These are phyloP conservation scores for Pleochaeta shiraiana DNA, from an alignment of 2,329 filamentous ascomycete species.

Conservation along the genomic window DNA sequence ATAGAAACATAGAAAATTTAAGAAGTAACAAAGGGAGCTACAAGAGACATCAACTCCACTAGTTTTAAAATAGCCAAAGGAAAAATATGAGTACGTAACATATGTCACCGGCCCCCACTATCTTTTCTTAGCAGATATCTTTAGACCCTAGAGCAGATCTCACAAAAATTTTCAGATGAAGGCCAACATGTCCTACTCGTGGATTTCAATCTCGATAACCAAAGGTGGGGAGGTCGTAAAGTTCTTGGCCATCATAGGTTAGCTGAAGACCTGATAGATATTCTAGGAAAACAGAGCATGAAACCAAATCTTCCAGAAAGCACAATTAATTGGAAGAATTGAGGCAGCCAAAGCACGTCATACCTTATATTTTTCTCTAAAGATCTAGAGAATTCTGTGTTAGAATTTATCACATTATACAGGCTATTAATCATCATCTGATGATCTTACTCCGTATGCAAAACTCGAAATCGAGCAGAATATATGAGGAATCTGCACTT, in stretches of 20 bases:
- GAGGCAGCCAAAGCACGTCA: constrained; percentile 1
- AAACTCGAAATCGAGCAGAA: background rate
- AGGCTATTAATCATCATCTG: background rate
- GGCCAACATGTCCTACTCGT: background rate
- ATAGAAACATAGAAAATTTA: background rate
- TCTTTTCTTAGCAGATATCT: background rate
- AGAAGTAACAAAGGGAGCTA: background rate
- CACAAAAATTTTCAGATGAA: background rate
- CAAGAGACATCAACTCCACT: background rate
- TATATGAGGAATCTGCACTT: background rate
- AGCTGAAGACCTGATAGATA: background rate
- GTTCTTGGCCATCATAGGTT: background rate
- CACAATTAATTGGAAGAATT: background rate
- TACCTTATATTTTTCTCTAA: background rate
- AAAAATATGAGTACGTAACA: background rate
- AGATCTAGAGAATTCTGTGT: background rate
- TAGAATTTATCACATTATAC: background rate
- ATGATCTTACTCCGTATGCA: background rate
- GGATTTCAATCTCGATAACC: background rate
- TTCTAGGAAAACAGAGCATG: background rate
- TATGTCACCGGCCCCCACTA: background rate
- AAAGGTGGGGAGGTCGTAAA: background rate
- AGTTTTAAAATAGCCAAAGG: background rate
- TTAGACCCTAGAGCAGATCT: background rate
- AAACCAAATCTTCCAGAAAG: background rate